phyloP scores from a whole-genome alignment of 2,329 filamentous ascomycete genomes.

The Teratosphaeriaceae sp. region DNA sequence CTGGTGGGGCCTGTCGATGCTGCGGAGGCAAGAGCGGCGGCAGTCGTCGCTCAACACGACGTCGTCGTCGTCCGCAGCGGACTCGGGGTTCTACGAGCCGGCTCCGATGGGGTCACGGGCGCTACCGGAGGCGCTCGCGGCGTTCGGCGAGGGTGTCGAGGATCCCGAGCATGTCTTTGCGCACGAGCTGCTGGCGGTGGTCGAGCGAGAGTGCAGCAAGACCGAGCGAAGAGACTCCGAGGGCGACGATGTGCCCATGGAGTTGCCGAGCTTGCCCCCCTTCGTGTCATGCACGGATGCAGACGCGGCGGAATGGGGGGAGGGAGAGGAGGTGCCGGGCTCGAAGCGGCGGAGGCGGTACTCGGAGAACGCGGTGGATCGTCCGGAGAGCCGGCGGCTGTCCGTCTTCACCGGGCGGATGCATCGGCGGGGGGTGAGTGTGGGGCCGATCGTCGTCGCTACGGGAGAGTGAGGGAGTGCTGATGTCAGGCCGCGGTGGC shows the following conservation, averaged over 20 bases:
- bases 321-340: not conserved
- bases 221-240: too few relatives aligned
- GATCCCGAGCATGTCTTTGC: slow-evolving; percentile 18
- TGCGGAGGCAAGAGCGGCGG: slow-evolving; percentile 16
- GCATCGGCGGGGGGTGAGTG: slow-evolving; percentile 14
- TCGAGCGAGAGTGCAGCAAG: too few relatives aligned
- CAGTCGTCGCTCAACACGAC: slow-evolving; percentile 15
- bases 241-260: slow-evolving; percentile 13
- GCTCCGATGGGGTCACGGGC: too few relatives aligned
- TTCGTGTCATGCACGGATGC: slow-evolving; percentile 10
- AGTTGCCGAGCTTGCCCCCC: slow-evolving; percentile 7
- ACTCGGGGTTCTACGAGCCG: slow-evolving; percentile 25
- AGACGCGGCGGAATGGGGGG: slow-evolving; percentile 4
- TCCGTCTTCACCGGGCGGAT: not conserved
- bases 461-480: not conserved
- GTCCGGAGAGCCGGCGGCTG: slow-evolving; percentile 14
- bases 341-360: slow-evolving; percentile 19
- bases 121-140: slow-evolving; percentile 4
- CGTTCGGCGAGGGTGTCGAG: slow-evolving; percentile 8
- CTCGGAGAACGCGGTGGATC: slow-evolving; percentile 22
- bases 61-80: too few relatives aligned
- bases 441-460: slow-evolving; percentile 17
- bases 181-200: slow-evolving; percentile 18
- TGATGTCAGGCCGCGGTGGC: too few relatives aligned
- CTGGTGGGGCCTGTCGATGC: slow-evolving; percentile 28